These are phyloP conservation scores for Gossypium davidsonii DNA, from an alignment of 441 rosid species.

Conservation along the genomic window DNA sequence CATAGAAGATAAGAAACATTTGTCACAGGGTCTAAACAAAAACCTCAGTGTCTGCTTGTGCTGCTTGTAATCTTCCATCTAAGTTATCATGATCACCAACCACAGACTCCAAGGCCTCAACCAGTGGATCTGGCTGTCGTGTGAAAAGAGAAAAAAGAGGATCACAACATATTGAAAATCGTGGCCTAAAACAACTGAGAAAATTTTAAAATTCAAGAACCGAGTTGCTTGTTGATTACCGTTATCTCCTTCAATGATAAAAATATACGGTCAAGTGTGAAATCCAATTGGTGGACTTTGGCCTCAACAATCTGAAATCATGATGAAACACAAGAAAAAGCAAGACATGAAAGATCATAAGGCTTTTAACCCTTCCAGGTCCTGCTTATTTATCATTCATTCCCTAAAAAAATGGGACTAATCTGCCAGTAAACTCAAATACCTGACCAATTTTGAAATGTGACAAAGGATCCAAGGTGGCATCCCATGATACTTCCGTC, in stretches of 20 bases:
- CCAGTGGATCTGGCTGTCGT: slow-evolving; percentile 76
- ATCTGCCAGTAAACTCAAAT: slow-evolving; percentile 18
- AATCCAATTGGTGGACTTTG: slow-evolving; percentile 83
- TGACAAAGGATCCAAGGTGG: slow-evolving; percentile 75
- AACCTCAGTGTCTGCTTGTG: slow-evolving; percentile 69
- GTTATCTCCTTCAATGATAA: slow-evolving; percentile 79
- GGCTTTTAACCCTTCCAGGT: background rate
- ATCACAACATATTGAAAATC: background rate
- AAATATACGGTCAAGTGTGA: slow-evolving; percentile 73
- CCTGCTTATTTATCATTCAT: slow-evolving; percentile 4
- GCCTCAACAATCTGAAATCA: slow-evolving; percentile 74
- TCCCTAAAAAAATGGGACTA: background rate
- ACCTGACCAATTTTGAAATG: slow-evolving; percentile 88
- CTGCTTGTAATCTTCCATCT: slow-evolving; percentile 58
- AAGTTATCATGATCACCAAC: slow-evolving; percentile 55
- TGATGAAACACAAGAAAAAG: background rate
- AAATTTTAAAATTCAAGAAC: slow-evolving; percentile 1
- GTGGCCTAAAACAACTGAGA: background rate
- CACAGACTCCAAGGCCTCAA: slow-evolving; percentile 68
- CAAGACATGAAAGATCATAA: background rate
- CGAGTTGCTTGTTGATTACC: slow-evolving; percentile 30
- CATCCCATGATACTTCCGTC: slow-evolving; percentile 92
- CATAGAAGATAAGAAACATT: background rate
- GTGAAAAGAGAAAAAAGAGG: slow-evolving; percentile 9
- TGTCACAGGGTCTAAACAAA: slow-evolving; percentile 8